Base-by-base conservation (phyloP, 108 stramenopile genomes). In the Nannochloropsis gaditana region DNA sequence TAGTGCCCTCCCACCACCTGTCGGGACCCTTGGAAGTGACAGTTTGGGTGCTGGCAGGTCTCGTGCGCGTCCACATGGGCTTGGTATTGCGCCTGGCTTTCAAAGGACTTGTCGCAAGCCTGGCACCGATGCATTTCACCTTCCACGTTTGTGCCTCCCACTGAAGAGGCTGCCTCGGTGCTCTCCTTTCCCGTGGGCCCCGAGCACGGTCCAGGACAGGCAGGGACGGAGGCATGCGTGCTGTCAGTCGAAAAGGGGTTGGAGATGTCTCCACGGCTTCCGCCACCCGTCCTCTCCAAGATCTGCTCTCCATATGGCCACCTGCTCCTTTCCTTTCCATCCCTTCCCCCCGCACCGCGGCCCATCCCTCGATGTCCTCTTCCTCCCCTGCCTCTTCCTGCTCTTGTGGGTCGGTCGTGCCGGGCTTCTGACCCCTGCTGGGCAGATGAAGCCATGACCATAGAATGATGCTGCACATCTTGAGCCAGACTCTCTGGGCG, bases 1-100 rank as follows among this genome's bases (percentile, higher is more conserved):
- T 44, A 86, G 41, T 86, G 85, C 10, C 43, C 85, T 44, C 21
- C 79, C 85, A 86, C 42, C 31, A 82, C 85, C 11, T 44, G 31
- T 4, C 80, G 79, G 17, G 85, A 83, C 21, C 80, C 85, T 42
- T 41, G 42, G 45, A 86, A 86, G 17, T 43, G 15, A 44, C 85
- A 86, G 19, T 15, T 41, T 3, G 81, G 82, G 44, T 86, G 42
- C 17, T 41, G 21, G 83, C 85, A 86, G 10, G 10, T 15, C 44
- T 86, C 85, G 85, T 86, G 85, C 5, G 44, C 81, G 21, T 11
- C 11, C 21, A 19, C 9, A 42, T 86, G 85, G 19, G 80, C 80
- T 19, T n/a, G 21, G 21, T 81, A 31, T 31, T 31, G 80, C 8
- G 80, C 19, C 41, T 42, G 11, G 80, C 21, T 31, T 41, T 81